Evolutionary conservation across 352 stramenopile genomes (phyloP).

Genomic region (Aphanomyces invadans): DNA sequence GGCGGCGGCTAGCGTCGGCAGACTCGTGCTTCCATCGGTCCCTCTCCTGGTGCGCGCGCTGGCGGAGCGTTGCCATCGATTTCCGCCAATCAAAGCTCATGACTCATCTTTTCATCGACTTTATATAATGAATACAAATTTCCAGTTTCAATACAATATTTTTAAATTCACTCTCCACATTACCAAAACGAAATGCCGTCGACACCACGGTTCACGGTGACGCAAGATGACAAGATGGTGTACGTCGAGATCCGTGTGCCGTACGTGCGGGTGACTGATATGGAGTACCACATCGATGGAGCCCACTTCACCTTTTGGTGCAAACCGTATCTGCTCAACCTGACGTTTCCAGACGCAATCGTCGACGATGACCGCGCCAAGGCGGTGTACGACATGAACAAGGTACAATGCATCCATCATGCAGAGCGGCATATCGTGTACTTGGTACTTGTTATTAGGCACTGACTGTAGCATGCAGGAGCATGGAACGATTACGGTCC

Average conservation of each 20-base stretch:
- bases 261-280: constrained; percentile 86
- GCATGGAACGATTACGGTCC: constrained; percentile 88
- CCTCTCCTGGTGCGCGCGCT: background rate
- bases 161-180: no score
- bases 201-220: constrained; percentile 75
- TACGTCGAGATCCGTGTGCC: constrained; percentile 85
- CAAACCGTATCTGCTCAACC: constrained; percentile 96
- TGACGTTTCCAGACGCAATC: constrained; percentile 87
- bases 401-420: constrained; percentile 33
- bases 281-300: constrained; percentile 89
- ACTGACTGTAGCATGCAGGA: constrained; percentile 38
- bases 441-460: background rate
- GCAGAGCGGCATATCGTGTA: background rate
- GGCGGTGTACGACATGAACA: constrained; percentile 86
- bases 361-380: constrained; percentile 86
- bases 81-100: background rate
- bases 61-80: background rate
- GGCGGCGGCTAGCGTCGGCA: background rate
- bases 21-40: background rate
- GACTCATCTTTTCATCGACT: background rate
- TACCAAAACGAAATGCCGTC: constrained; percentile 50
- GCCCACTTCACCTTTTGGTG: constrained; percentile 92
- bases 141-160: no score
- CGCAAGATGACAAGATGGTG: constrained; percentile 72
- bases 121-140: no score